A percentile compares a stretch with the other conserved stretches of the same genome.
Evolutionary conservation across 306 rosid genomes (phyloP).

Genomic region (Begonia masoniana): DNA sequence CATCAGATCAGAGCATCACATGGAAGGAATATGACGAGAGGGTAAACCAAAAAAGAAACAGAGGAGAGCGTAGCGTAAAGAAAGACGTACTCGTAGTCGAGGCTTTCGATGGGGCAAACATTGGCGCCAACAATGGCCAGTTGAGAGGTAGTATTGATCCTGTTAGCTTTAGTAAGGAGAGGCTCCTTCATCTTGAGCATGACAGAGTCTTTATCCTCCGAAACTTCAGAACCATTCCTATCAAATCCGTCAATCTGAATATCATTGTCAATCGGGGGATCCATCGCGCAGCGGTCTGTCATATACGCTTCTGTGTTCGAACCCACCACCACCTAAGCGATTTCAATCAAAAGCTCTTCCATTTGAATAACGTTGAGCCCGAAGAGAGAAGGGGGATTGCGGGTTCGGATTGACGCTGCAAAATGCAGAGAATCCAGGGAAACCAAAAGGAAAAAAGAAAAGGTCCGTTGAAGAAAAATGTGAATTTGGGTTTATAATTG

Average conservation of each 20-base stretch:
- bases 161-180: constrained; percentile 26
- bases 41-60: background rate
- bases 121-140: constrained; percentile 70
- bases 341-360: no score
- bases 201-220: constrained; percentile 3
- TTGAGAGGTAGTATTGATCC: constrained; percentile 66
- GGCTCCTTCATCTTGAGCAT: constrained; percentile 20
- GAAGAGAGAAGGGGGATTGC: no score
- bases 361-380: no score
- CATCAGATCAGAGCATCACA: no score
- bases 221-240: constrained; percentile 8
- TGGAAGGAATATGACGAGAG: no score
- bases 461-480: no score
- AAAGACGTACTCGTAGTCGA: constrained; percentile 54
- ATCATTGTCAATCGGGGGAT: background rate
- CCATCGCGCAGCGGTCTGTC: background rate
- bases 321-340: no score
- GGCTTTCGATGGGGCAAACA: constrained; percentile 65
- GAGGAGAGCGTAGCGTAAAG: background rate
- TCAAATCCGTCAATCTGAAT: constrained; percentile 9
- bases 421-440: no score
- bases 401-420: no score
- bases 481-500: no score
- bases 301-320: no score
- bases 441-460: no score